Base-by-base conservation (phyloP, 108 stramenopile species). In the Fragilariopsis cylindrus region DNA sequence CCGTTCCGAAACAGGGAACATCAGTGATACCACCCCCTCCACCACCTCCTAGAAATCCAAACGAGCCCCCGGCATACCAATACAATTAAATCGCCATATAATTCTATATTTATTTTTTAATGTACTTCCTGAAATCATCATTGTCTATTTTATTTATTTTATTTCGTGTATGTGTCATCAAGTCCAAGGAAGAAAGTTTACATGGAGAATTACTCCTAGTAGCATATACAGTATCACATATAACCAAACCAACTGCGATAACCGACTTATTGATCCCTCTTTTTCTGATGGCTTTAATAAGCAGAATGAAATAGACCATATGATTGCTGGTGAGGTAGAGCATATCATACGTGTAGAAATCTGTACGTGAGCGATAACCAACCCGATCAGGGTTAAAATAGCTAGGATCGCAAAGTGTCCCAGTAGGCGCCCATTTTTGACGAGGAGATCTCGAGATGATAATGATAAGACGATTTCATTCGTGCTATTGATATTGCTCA, bases 321-420 rank as follows among this genome's bases (percentile, higher is more conserved):
- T 90, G 5, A 88, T 64, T 4, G 91, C 92, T 39, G 91, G 92
- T 60, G 90, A 96, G 4, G 92, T 80, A 9, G 92, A 91, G 76
- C 85, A 92, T 44, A 96, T 84, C 57, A 96, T 73, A 30, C 92
- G 81, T 4, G 94, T 96, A 3, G 92, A 85, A 55, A 96, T 89
- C 81, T 96, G 92, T 15, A 96, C 90, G 60, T 96, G 94, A 5
- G 92, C 94, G 44, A 93, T 68, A 40, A 84, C 76, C 43, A 86
- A 60, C 3, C 89, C 92, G 16, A 96, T 66, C 0, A 92, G 9
- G 2, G 73, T 71, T 43, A 88, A 69, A 8, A 79, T 84, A 50
- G 85, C 89, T 57, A 96, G 70, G 43, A 92, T 74, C 3, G 91
- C 92, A 78, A 90, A 96, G 69, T 90, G 79, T 5, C 88, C 69